Base-by-base conservation (phyloP, 208 protist genomes). In the Acanthamoeba royreba region DNA sequence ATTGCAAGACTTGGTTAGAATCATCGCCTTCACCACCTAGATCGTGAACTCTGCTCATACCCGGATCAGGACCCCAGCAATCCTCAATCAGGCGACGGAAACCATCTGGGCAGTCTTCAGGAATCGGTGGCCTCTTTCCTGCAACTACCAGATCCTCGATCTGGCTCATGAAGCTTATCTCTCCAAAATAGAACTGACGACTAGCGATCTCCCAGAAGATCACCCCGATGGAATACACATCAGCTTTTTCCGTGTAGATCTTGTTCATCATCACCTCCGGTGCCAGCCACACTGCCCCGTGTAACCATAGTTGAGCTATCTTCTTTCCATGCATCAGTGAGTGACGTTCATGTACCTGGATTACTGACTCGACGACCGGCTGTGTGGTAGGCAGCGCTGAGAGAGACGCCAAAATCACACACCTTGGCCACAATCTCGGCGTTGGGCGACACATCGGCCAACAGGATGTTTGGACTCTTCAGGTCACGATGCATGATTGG, bases 371-470 rank as follows among this genome's bases (percentile, higher is more conserved):
- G 8, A 1, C 88, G 40, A 2, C 88, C 88, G 28, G 38, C 61
- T 0, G 88, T 40, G 28, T 28, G 28, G n/a, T 92, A 1, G 3
- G 88, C 88, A 8, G 35, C 33, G 61, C n/a, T 55, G 42, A 81
- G 87, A 13, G 88, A 92, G 5, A 81, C 63, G 22, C 88, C 88
- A 38, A 92, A 92, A 43, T 92, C 88, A 35, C 38, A 81, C 42
- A 92, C 58, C 63, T 92, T 92, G 40, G 88, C 88, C 38, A 81
- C 88, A 5, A 92, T 46, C 13, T 31, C 33, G 13, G 88, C 33
- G 4, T 25, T 22, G 15, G 40, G 45, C 43, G 88, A 92, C n/a
- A 92, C 19, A 33, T 92, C 88, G 22, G 43, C 63, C 61, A 92
- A 28, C 63, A n/a, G n/a, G n/a, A n/a, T n/a, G n/a, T n/a, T n/a